Percentiles rank a stretch among this genome's conserved stretches.
phyloP scores from a whole-genome alignment of 208 protist species.

The Porcisia hertigi region DNA sequence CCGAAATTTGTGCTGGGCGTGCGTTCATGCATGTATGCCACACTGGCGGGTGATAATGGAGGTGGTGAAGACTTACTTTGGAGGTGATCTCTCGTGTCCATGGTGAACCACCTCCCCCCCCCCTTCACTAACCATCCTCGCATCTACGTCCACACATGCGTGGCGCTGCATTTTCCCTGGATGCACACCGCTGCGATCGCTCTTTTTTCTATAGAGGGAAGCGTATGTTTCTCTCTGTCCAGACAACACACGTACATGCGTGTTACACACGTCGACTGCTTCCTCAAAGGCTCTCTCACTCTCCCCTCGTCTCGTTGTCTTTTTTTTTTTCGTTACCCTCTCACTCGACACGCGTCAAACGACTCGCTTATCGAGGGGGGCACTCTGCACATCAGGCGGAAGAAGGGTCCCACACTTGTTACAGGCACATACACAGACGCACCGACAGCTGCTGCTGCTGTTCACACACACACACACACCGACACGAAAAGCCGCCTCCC shows the following conservation, averaged over 20 bases:
- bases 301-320: background rate
- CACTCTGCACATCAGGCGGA: background rate
- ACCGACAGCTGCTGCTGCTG: too few species aligned
- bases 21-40: background rate
- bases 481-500: too few species aligned
- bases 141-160: background rate
- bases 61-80: background rate
- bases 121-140: background rate
- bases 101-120: background rate
- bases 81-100: background rate
- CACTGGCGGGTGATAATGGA: background rate
- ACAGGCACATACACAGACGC: background rate
- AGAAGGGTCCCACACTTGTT: background rate
- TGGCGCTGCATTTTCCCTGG: background rate
- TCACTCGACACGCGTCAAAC: background rate
- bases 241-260: background rate
- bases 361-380: background rate
- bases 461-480: background rate
- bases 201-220: background rate
- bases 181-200: background rate
- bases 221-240: background rate
- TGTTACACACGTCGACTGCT: background rate
- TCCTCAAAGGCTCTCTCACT: background rate
- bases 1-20: background rate
- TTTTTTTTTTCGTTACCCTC: background rate